Conservation (phyloP, 202 grass and related monocot species). For the Bolboschoenoplectus hybrid region DNA sequence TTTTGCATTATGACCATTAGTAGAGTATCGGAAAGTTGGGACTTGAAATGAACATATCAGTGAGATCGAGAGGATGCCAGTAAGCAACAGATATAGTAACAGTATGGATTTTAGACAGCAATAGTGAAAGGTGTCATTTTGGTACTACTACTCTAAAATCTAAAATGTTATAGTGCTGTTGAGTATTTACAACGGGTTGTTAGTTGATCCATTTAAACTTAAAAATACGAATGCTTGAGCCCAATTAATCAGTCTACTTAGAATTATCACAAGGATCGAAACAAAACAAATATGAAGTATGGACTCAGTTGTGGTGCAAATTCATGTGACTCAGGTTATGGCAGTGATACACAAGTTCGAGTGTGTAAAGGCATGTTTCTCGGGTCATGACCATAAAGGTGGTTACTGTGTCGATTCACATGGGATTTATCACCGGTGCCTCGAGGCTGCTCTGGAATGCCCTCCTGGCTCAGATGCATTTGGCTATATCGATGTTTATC, state of each 20-base stretch:
- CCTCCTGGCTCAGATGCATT: conserved; percentile 68
- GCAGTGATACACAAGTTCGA: conserved; percentile 59
- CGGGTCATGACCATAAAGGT: conserved; percentile 84
- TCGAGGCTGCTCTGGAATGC: conserved; percentile 88
- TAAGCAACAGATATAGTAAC: background rate
- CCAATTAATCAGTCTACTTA: background rate
- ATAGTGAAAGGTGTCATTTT: background rate
- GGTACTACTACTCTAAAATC: background rate
- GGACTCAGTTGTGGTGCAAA: conserved; percentile 1
- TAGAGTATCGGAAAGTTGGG: background rate
- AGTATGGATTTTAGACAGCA: background rate
- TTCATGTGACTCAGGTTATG: conserved; percentile 50
- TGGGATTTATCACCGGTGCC: conserved; percentile 69
- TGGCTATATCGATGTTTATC: conserved; percentile 66
- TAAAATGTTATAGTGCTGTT: background rate
- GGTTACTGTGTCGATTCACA: conserved; percentile 67
- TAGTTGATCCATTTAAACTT: background rate
- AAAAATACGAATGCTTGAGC: background rate
- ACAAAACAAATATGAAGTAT: background rate
- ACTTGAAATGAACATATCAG: background rate
- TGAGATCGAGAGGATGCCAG: background rate
- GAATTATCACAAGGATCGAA: background rate
- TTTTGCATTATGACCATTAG: background rate
- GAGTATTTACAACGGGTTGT: background rate
- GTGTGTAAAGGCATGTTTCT: conserved; percentile 80